phyloP scores from a whole-genome alignment of 2,329 filamentous ascomycete species.

The Botrytis paeoniae region DNA sequence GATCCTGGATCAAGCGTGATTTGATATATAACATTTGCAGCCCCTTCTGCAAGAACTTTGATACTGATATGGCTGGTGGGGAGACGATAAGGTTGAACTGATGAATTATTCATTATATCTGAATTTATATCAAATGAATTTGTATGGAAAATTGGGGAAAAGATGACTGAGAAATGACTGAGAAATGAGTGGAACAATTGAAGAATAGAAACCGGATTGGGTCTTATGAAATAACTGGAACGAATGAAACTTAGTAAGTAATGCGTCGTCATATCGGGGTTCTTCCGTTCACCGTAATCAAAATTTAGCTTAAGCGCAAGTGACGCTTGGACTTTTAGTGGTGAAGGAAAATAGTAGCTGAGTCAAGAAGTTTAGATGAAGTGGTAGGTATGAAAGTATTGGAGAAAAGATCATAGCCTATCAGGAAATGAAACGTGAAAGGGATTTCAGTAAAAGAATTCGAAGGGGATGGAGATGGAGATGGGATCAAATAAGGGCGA shows the following conservation, averaged over 20 bases:
- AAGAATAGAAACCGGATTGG: slow-evolving; percentile 8
- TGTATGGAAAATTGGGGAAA: not conserved
- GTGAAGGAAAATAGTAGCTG: not conserved
- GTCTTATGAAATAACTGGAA: not conserved
- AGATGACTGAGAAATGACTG: not conserved
- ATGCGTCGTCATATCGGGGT: not conserved
- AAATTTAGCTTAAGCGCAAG: not conserved
- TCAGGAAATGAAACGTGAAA: not conserved
- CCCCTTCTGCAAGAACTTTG: slow-evolving; percentile 57
- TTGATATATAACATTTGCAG: slow-evolving; percentile 73
- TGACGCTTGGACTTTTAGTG: slow-evolving; percentile 4
- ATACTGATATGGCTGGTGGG: not conserved
- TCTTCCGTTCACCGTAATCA: slow-evolving; percentile 2
- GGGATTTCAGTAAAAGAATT: not conserved
- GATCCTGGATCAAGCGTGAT: slow-evolving; percentile 43
- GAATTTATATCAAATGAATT: no score
- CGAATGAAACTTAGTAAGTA: not conserved
- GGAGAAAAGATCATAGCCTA: not conserved
- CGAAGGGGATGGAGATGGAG: not conserved
- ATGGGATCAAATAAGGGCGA: no score
- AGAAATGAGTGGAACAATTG: not conserved
- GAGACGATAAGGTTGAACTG: not conserved
- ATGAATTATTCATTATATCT: not conserved
- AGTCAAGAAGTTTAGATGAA: not conserved
- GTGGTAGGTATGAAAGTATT: not conserved